phyloP scores from a whole-genome alignment of 2,329 filamentous ascomycete genomes.

The Trichoderma endophyticum region DNA sequence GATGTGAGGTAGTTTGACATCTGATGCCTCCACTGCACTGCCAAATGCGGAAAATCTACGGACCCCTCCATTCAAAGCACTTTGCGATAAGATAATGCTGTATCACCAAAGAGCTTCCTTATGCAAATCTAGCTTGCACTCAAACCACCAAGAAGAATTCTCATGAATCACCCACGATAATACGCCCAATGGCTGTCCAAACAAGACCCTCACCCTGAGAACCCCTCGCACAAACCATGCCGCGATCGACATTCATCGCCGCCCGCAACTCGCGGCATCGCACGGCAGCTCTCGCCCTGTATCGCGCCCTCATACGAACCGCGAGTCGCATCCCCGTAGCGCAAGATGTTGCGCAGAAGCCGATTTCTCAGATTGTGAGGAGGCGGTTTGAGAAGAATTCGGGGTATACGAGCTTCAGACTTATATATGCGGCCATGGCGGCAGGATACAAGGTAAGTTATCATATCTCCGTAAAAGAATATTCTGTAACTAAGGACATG shows the following conservation, averaged over 20 bases:
- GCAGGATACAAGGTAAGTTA: slow-evolving; percentile 62
- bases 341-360: slow-evolving; percentile 37
- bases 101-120: neutral
- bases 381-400: slow-evolving; percentile 61
- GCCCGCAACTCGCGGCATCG: slow-evolving; percentile 52
- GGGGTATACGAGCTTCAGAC: slow-evolving; percentile 54
- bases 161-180: neutral
- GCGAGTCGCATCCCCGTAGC: slow-evolving; percentile 53
- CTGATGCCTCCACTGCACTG: neutral
- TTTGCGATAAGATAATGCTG: slow-evolving; percentile 10
- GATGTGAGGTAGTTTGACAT: neutral
- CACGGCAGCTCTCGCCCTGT: slow-evolving; percentile 63
- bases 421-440: slow-evolving; percentile 60
- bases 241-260: slow-evolving; percentile 41
- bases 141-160: neutral
- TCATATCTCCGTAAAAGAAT: neutral
- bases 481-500: neutral
- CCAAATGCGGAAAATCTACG: slow-evolving; percentile 10
- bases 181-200: neutral
- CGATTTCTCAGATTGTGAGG: slow-evolving; percentile 56
- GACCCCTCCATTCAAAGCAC: neutral
- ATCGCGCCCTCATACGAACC: slow-evolving; percentile 64
- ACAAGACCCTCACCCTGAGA: neutral
- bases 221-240: slow-evolving; percentile 22
- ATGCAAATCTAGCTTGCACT: neutral